Evolutionary conservation across 164 flowering plant genomes (phyloP).

Genomic region (Dillenia suffruticosa): DNA sequence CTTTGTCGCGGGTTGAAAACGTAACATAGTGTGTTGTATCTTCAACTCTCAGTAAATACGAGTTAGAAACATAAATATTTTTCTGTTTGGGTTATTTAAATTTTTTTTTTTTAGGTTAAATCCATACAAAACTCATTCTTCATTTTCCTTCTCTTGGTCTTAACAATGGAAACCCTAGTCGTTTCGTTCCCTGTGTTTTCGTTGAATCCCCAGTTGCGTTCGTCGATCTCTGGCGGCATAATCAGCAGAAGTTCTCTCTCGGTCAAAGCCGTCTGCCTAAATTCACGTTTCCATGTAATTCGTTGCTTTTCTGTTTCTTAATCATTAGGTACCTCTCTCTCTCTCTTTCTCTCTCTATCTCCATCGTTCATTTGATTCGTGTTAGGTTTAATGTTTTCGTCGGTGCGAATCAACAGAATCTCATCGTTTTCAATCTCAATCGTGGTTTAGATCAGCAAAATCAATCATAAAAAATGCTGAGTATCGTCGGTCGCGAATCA

Average conservation of each 20-base stretch:
- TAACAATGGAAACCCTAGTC: slow-evolving; percentile 21
- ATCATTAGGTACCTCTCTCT: slow-evolving; percentile 27
- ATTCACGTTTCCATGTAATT: slow-evolving; percentile 12
- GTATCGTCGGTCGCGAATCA: slow-evolving; percentile 16
- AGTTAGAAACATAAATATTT: no score
- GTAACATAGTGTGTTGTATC: no score
- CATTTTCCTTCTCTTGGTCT: no score
- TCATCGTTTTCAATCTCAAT: no score
- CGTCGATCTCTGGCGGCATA: slow-evolving; percentile 12
- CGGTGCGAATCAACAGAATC: slow-evolving; percentile 13
- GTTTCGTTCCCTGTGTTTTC: slow-evolving; percentile 4
- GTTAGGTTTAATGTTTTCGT: slow-evolving; percentile 5
- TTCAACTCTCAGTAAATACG: no score
- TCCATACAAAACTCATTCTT: no score
- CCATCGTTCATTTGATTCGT: neutral
- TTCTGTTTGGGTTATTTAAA: no score
- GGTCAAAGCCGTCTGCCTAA: neutral
- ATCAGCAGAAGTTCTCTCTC: slow-evolving; percentile 8
- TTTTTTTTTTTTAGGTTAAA: no score
- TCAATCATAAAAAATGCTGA: slow-evolving; percentile 17
- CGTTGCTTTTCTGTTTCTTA: slow-evolving; percentile 30
- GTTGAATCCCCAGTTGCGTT: slow-evolving; percentile 1
- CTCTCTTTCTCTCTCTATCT: slow-evolving; percentile 19
- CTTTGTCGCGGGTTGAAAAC: no score
- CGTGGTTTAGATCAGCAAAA: no score